Conservation (phyloP, 148 eudicot species). For the Chenopodium quinoa region DNA sequence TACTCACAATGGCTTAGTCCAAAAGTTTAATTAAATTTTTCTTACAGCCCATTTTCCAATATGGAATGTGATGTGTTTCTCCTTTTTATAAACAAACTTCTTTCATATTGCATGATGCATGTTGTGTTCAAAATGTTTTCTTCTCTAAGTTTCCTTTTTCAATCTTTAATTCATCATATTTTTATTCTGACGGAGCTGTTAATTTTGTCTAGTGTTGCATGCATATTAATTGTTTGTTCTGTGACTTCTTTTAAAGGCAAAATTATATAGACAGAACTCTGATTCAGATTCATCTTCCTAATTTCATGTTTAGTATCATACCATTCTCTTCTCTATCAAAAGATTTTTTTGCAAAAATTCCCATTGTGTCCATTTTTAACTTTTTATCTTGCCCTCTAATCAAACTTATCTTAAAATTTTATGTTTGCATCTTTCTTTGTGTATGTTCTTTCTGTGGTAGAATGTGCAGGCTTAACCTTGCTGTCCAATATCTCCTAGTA, state of each 20-base stretch:
- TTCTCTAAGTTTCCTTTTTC: background rate
- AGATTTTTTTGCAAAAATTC: background rate
- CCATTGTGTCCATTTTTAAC: too few species aligned
- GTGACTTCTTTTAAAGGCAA: background rate
- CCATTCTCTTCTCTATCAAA: too few species aligned
- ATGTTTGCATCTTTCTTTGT: background rate
- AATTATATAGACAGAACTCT: background rate
- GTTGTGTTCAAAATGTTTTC: background rate
- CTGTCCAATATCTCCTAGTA: background rate
- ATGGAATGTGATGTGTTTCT: slow-evolving; percentile 41
- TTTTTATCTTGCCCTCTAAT: background rate
- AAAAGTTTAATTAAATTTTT: slow-evolving; percentile 21
- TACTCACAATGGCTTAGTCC: slow-evolving; percentile 8
- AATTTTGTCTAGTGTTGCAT: background rate
- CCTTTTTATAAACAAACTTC: slow-evolving; percentile 10
- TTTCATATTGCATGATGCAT: slow-evolving; percentile 17
- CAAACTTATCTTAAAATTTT: background rate
- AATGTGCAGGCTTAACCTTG: background rate
- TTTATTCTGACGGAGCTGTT: background rate
- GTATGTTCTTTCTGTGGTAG: too few species aligned
- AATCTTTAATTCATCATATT: background rate
- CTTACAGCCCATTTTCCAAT: slow-evolving; percentile 64
- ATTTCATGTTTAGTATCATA: too few species aligned
- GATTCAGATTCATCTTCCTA: background rate
- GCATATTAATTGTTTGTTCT: background rate